Base-by-base conservation (phyloP, 805 yeast species). In the Wickerhamiella domercqiae region DNA sequence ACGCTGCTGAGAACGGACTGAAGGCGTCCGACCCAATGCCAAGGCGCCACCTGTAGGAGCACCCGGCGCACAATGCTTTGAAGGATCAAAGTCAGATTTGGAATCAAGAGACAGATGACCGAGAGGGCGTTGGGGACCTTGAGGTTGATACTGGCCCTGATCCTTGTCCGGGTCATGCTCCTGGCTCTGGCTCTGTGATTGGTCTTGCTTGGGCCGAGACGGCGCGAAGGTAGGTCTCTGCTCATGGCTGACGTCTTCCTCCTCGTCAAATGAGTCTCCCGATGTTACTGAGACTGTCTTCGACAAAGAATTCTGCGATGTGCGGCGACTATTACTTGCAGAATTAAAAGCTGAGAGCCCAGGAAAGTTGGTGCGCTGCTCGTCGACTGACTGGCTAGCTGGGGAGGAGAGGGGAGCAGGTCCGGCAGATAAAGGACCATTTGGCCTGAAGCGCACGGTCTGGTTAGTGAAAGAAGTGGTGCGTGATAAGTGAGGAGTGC, bases 1-100 rank as follows among this genome's bases (percentile, higher is more conserved):
- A 26, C 40, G 44, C 36, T 32, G 39, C 36, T 30, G 42, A 30
- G 40, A 28, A 25, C 40, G 51, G 38, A 39, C 47, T 20, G 44
- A 40, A n/a, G 40, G 25, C 22, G 38, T 42, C 29, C 41, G 46
- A 20, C 34, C 35, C 22, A 39, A 36, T 31, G 49, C 39, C 21
- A 41, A 24, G 30, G 46, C 45, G 37, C 32, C 42, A 31, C 42
- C 43, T 38, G 39, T 37, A 17, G 35, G 18, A 21, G 18, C 21
- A 5, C 38, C 26, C 13, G 34, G 35, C 21, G 22, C 20, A 21
- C 28, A 29, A 33, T 19, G 34, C 28, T 22, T 35, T 24, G 15
- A 31, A n/a, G 29, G 29, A 32, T 19, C 32, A 18, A 35, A 26
- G 9, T 9, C 9, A 24, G 26, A 24, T 24, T 24, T 13, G 11